Evolutionary conservation across 1,284 basidiomycete species (phyloP), one percentile per base, ranked within the genome.

Genomic region (Wolfiporia cocos): DNA sequence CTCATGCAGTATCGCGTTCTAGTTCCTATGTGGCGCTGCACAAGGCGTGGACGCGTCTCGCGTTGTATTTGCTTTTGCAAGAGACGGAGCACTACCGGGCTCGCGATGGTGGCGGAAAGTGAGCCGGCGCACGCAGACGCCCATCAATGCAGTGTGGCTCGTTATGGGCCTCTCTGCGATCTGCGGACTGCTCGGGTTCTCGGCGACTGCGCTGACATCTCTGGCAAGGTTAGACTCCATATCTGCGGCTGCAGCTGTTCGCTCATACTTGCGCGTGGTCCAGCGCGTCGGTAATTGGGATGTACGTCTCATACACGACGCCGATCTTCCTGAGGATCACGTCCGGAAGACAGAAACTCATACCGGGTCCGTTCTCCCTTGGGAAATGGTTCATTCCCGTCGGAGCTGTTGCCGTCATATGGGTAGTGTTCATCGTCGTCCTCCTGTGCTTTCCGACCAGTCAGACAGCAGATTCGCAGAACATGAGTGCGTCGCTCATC

Each of bases 41-140:
- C 81, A 86, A 56, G 74, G 71, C 3, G 79, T 86, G 3, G 82
- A 84, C 54, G 83, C 82, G 10, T 86, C 82, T 20, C 76, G 82
- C 7, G 82, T 83, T 2, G 70, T 84, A 29, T 86, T 83, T 51
- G 82, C 82, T 1, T 86, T 86, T 54, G 78, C 81, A 7, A 68
- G 84, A 26, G 84, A 86, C 51, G 75, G 81, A 44, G 84, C 81
- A 4, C 67, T 86, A 5, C 84, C 84, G 4, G 78, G 81, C 5
- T 85, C 83, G 14, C 69, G 68, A 3, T 77, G 68, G 66, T 81
- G 78, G 80, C 81, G 81, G 49, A 62, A 60, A 41, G 68, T 86
- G 33, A 80, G 81, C 46, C 50, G 36, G 5, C 51, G 57, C 42
- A 82, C 79, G 4, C 74, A 76, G 50, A 85, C 83, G 1, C 81